Conservation (phyloP, 352 stramenopile species). For the Globisporangium recalcitrans region DNA sequence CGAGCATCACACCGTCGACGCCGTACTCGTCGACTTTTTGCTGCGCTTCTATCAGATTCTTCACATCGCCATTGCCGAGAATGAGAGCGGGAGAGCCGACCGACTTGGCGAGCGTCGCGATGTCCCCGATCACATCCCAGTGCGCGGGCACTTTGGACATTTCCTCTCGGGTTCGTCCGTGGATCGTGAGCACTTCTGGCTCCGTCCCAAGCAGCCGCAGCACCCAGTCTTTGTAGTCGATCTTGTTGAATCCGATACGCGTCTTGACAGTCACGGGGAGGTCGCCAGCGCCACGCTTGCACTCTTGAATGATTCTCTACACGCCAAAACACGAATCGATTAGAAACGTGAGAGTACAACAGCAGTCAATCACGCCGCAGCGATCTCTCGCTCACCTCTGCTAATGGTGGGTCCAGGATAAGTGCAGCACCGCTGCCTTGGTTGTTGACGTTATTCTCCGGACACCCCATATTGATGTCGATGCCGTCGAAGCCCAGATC, state of each 20-base stretch:
- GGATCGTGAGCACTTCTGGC: constrained; percentile 69
- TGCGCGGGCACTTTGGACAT: constrained; percentile 81
- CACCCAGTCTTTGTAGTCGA: constrained; percentile 80
- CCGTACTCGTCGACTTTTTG: constrained; percentile 66
- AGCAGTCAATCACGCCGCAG: background rate
- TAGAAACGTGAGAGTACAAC: background rate
- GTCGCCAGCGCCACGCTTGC: constrained; percentile 57
- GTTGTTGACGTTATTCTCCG: constrained; percentile 71
- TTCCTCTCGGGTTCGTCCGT: constrained; percentile 71
- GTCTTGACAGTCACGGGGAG: constrained; percentile 78
- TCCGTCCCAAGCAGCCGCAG: constrained; percentile 58
- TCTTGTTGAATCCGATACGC: constrained; percentile 68
- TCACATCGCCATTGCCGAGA: constrained; percentile 76
- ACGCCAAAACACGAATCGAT: background rate
- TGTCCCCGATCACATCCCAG: constrained; percentile 76
- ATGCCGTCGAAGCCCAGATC: constrained; percentile 83
- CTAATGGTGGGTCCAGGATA: constrained; percentile 55
- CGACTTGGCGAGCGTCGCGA: constrained; percentile 50
- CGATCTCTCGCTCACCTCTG: constrained; percentile 18
- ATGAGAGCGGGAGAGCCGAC: constrained; percentile 53
- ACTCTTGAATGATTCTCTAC: constrained; percentile 56
- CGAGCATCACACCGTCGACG: constrained; percentile 77
- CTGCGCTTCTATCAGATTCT: constrained; percentile 52
- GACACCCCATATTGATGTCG: constrained; percentile 86
- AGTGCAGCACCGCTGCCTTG: constrained; percentile 68